phyloP scores from a whole-genome alignment of 768 basidiomycete genomes.

The Phylloporus sp. region DNA sequence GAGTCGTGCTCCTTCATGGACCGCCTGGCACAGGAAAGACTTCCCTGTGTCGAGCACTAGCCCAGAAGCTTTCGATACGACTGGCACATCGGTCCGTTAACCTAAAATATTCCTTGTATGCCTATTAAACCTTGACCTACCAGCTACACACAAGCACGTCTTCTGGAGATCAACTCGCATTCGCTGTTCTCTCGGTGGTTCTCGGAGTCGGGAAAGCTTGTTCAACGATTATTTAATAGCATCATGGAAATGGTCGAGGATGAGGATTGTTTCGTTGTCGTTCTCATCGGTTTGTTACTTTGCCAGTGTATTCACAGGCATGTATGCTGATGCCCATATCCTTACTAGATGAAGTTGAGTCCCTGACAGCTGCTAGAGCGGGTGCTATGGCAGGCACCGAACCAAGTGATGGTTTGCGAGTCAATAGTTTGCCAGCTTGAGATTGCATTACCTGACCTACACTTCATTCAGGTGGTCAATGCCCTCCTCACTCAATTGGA shows the following conservation, averaged over 20 bases:
- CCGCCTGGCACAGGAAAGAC: slow-evolving; percentile 99
- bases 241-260: slow-evolving; percentile 93
- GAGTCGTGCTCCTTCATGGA: slow-evolving; percentile 90
- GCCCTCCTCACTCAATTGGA: slow-evolving; percentile 96
- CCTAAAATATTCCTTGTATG: not conserved
- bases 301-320: not conserved
- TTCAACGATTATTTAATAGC: slow-evolving; percentile 85
- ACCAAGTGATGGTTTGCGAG: slow-evolving; percentile 89
- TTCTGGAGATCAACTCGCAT: slow-evolving; percentile 97
- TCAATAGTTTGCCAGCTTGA: slow-evolving; percentile 32
- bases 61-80: slow-evolving; percentile 92
- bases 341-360: slow-evolving; percentile 87
- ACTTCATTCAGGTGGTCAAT: slow-evolving; percentile 80
- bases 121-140: slow-evolving; percentile 1
- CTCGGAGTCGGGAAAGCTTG: slow-evolving; percentile 97
- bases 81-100: slow-evolving; percentile 69
- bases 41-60: slow-evolving; percentile 87
- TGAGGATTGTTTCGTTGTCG: slow-evolving; percentile 86
- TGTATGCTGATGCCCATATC: slow-evolving; percentile 5
- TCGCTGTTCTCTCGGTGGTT: slow-evolving; percentile 99
- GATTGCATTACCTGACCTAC: not conserved
- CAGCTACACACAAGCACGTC: slow-evolving; percentile 81
- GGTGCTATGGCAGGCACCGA: slow-evolving; percentile 95
- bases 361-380: slow-evolving; percentile 88
- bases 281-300: slow-evolving; percentile 72